Percentiles rank a stretch among this genome's conserved stretches.
These are phyloP conservation scores for Scenedesmus sp. DNA, from an alignment of 163 green algal species.

Conservation along the genomic window DNA sequence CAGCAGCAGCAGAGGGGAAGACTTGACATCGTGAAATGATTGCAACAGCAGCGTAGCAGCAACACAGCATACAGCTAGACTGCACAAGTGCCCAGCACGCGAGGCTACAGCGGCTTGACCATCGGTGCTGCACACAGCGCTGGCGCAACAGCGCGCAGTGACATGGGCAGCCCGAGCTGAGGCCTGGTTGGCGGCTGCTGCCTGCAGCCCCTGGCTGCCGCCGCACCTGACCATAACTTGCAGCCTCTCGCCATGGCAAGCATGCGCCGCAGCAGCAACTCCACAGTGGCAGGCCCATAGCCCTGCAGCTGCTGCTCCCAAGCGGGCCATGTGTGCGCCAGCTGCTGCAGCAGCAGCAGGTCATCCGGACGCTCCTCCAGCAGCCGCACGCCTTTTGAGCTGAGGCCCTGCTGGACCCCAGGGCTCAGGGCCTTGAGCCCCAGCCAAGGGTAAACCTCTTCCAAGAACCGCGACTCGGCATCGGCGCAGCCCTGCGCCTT, in stretches of 20 bases:
- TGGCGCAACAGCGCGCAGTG: too few relatives aligned
- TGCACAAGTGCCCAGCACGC: too few relatives aligned
- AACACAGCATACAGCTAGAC: too few relatives aligned
- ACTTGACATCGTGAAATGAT: background rate
- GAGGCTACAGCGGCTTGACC: too few relatives aligned
- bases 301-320: slow-evolving; percentile 26
- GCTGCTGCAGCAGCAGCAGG: slow-evolving; percentile 43
- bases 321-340: slow-evolving; percentile 28
- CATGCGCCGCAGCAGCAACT: background rate
- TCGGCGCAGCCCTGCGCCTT: background rate
- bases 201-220: background rate
- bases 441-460: slow-evolving; percentile 6
- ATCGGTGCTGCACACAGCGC: too few relatives aligned
- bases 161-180: too few relatives aligned
- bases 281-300: background rate
- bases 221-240: slow-evolving; percentile 18
- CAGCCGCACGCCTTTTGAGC: background rate
- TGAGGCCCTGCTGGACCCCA: background rate
- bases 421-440: slow-evolving; percentile 13
- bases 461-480: background rate
- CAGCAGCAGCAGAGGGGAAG: background rate
- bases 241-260: background rate
- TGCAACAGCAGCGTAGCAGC: too few relatives aligned
- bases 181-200: too few relatives aligned
- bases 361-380: background rate